A percentile compares a stretch with the other conserved stretches of the same genome.
phyloP scores from a whole-genome alignment of 192 early-diverging fungal species.

The Linnemannia exigua region DNA sequence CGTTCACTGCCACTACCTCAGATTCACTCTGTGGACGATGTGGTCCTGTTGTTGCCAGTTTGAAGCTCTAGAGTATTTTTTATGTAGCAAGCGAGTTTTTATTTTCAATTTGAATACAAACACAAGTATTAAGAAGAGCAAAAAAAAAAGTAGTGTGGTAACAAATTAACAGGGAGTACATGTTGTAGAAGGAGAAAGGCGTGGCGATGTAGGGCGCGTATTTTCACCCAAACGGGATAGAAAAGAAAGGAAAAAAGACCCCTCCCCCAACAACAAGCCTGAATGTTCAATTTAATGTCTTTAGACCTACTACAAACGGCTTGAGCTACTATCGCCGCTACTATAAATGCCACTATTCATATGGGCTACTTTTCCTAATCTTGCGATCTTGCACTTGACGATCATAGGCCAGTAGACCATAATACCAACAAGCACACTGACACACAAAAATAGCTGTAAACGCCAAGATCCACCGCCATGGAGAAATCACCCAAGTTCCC shows the following conservation, averaged over 20 bases:
- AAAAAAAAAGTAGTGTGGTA: no score
- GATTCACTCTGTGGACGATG: constrained; percentile 75
- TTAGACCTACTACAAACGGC: not conserved
- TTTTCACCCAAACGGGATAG: not conserved
- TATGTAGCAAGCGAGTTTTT: not conserved
- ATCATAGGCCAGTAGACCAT: not conserved
- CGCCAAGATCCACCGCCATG: not conserved
- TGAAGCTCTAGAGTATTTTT: not conserved
- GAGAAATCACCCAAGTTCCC: not conserved
- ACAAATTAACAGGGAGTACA: no score
- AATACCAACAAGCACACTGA: not conserved
- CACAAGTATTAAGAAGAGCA: no score
- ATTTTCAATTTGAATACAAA: not conserved
- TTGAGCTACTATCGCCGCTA: not conserved
- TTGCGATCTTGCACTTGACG: not conserved
- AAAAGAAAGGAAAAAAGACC: not conserved
- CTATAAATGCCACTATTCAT: not conserved
- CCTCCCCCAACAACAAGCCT: no score
- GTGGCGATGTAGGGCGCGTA: not conserved
- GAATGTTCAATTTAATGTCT: not conserved
- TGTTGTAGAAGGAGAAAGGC: no score
- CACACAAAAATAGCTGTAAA: not conserved
- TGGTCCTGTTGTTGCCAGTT: constrained; percentile 40
- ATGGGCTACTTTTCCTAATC: not conserved
- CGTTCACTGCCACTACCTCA: constrained; percentile 61